phyloP scores from a whole-genome alignment of 2,329 filamentous ascomycete genomes.

The Alternaria triticimaculans region DNA sequence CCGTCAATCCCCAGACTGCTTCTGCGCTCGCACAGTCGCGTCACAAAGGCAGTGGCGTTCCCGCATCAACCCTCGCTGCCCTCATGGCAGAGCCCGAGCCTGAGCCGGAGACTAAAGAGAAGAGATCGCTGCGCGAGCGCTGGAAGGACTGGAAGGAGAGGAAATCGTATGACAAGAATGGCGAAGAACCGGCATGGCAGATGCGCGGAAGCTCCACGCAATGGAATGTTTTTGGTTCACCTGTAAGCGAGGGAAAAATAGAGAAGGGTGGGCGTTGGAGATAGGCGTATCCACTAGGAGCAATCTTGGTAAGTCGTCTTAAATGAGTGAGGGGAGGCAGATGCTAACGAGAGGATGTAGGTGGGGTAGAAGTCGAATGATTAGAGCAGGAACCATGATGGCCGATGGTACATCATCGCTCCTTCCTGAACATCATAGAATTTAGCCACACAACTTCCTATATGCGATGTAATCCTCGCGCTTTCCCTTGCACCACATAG shows the following conservation, averaged over 20 bases:
- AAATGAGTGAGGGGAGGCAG: not conserved
- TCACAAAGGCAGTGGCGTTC: not conserved
- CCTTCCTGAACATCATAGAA: not conserved
- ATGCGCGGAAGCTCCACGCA: not conserved
- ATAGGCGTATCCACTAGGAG: not conserved
- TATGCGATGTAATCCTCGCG: not conserved
- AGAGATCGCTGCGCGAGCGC: not conserved
- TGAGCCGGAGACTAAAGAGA: not conserved
- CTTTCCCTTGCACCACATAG: no score
- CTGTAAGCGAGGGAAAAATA: not conserved
- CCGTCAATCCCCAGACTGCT: not conserved
- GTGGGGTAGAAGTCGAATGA: not conserved
- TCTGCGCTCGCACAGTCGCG: not conserved
- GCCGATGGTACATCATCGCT: not conserved
- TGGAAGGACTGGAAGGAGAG: not conserved
- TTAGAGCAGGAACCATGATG: slow-evolving; percentile 4
- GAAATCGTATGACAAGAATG: not conserved
- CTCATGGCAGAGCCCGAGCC: not conserved
- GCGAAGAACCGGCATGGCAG: not conserved
- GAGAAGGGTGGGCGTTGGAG: not conserved
- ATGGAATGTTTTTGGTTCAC: not conserved
- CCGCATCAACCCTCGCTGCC: not conserved
- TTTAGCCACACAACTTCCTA: not conserved
- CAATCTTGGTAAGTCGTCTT: no score
- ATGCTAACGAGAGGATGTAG: not conserved